A percentile compares a stretch with the other conserved stretches of the same genome.
phyloP scores from a whole-genome alignment of 2,329 filamentous ascomycete species.

The Arthroderma sp. region DNA sequence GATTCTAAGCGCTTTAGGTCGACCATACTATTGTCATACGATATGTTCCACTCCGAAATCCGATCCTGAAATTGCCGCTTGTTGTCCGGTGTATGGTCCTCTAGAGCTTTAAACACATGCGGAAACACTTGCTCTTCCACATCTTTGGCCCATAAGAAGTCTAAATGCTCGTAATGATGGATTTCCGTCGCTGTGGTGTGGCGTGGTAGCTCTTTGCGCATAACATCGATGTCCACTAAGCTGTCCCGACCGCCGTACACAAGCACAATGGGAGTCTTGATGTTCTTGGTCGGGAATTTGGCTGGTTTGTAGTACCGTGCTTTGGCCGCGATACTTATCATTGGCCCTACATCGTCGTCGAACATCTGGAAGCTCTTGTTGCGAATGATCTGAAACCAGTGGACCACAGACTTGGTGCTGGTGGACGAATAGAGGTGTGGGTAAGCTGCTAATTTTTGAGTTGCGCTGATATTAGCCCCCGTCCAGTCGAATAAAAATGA shows the following conservation, averaged over 20 bases:
- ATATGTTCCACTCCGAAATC: too few species aligned
- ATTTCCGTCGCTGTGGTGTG: slow-evolving; percentile 80
- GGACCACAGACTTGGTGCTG: slow-evolving; percentile 90
- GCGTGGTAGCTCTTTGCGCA: slow-evolving; percentile 74
- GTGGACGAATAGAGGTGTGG: slow-evolving; percentile 94
- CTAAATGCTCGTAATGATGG: slow-evolving; percentile 87
- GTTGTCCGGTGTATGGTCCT: slow-evolving; percentile 40
- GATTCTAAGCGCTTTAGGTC: too few species aligned
- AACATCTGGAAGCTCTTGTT: slow-evolving; percentile 97
- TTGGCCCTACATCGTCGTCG: slow-evolving; percentile 80
- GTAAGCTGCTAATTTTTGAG: slow-evolving; percentile 90
- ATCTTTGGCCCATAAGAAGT: slow-evolving; percentile 88
- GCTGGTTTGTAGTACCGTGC: slow-evolving; percentile 86
- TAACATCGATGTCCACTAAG: slow-evolving; percentile 81
- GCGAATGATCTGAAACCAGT: slow-evolving; percentile 99
- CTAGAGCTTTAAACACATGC: slow-evolving; percentile 79
- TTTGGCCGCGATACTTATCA: slow-evolving; percentile 54
- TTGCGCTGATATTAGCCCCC: slow-evolving; percentile 65
- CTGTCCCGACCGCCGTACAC: slow-evolving; percentile 91
- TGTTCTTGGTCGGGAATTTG: slow-evolving; percentile 91
- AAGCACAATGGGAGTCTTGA: slow-evolving; percentile 86
- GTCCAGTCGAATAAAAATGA: slow-evolving; percentile 83
- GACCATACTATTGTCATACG: too few species aligned
- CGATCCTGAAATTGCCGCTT: too few species aligned
- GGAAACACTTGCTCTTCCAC: slow-evolving; percentile 75